Conservation (phyloP, 495 filamentous ascomycete species). For the Melanomma pulvis-pyrius region DNA sequence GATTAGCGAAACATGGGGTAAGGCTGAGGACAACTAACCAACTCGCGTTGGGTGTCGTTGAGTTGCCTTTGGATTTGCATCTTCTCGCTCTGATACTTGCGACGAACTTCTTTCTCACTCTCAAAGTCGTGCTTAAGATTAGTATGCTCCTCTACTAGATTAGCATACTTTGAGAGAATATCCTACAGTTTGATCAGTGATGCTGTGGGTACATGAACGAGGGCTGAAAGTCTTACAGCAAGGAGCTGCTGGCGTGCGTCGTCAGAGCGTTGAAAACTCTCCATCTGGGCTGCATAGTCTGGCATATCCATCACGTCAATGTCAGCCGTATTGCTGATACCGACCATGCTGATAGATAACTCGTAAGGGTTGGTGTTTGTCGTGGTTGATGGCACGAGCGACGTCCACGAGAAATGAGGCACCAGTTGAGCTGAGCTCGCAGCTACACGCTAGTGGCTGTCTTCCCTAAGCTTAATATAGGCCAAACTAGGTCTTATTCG, state of each 20-base stretch:
- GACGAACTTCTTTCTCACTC: conserved; percentile 23
- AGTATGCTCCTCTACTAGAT: conserved; percentile 20
- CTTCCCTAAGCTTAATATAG: too few species aligned
- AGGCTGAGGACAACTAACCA: conserved; percentile 18
- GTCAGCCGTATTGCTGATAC: conserved; percentile 11
- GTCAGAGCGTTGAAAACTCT: conserved; percentile 36
- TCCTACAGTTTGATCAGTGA: conserved; percentile 16
- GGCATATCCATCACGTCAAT: conserved; percentile 13
- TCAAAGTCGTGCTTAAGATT: conserved; percentile 23
- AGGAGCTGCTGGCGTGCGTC: conserved; percentile 31
- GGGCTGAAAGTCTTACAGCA: conserved; percentile 14
- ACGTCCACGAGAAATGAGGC: conserved; percentile 1
- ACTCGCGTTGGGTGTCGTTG: conserved; percentile 10
- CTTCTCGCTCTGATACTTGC: conserved; percentile 15
- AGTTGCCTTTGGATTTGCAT: conserved; percentile 17
- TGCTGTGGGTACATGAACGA: neutral
- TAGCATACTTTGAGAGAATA: conserved; percentile 27
- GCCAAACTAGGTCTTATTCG: too few species aligned
- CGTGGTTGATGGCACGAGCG: neutral
- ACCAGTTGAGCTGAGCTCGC: neutral
- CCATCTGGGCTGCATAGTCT: conserved; percentile 30
- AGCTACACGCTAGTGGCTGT: neutral
- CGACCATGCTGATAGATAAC: conserved; percentile 17
- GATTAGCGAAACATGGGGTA: neutral
- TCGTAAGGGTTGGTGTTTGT: neutral